Base-by-base conservation (phyloP, 129 eudicot species). In the Silybum marianum region DNA sequence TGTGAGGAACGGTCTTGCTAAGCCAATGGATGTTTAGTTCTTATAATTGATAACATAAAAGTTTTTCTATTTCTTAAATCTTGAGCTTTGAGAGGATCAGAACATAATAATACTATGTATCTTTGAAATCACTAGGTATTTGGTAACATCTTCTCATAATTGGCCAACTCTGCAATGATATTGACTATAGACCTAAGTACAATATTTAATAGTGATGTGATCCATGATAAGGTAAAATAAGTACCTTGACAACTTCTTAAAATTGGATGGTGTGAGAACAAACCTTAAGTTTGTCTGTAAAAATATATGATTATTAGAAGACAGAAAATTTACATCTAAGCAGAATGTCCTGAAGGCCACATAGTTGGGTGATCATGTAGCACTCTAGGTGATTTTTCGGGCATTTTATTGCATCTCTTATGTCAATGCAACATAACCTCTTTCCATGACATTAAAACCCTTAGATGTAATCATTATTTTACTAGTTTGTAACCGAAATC, bases 121-220 rank as follows among this genome's bases (percentile, higher is more conserved):
- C 58, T 60, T 30, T 76, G 71, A 76, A 76, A 76, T 62, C 71
- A 22, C 80, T 76, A 60, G 72, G 12, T 1, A 62, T 32, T 21
- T 28, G 12, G n/a, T 36, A 34, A 21, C 16, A 44, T 62, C 38
- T 25, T 63, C 39, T 0, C 36, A 32, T 18, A 76, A 6, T 26
- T 75, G 26, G 32, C 54, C 10, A 9, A 48, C 42, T 75, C n/a
- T 54, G 69, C 19, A 16, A 18, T 75, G n/a, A 30, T 2, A 14
- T 30, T 9, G 70, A 25, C 26, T 69, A 51, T 54, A 48, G 60
- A 75, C 21, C 70, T 26, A 75, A 75, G 48, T 6, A 30, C 2
- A 62, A 32, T 62, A 58, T 34, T n/a, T 32, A 28, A 21, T 32
- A 34, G 19, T 60, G 34, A 54, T 60, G 13, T 26, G 28, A 76